phyloP scores from a whole-genome alignment of 75 land plant species.

The Azolla pinnata region DNA sequence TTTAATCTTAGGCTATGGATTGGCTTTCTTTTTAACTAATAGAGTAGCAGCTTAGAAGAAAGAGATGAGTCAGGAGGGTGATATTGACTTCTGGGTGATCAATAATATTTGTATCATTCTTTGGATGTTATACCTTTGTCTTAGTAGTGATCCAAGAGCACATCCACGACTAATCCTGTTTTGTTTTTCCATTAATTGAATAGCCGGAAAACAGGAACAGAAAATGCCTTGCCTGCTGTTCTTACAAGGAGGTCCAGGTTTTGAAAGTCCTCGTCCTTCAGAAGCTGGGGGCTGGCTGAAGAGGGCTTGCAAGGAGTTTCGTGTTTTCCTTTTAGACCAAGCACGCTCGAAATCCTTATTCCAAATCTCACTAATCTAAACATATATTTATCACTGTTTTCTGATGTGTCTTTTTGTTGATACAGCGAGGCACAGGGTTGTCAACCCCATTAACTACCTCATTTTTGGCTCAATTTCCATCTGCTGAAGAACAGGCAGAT shows the following conservation, averaged over 20 bases:
- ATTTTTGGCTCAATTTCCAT: constrained; percentile 57
- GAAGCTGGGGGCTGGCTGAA: constrained; percentile 85
- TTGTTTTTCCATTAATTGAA: background rate
- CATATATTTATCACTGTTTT: constrained; percentile 4
- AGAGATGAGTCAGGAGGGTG: background rate
- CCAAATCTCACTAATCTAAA: background rate
- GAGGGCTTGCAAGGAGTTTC: constrained; percentile 78
- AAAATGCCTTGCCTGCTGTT: constrained; percentile 60
- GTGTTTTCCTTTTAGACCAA: constrained; percentile 83
- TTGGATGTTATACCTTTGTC: background rate
- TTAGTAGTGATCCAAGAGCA: background rate
- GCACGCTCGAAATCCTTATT: constrained; percentile 19
- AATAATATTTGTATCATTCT: background rate
- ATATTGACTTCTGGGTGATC: background rate
- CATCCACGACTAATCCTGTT: background rate
- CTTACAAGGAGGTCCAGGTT: constrained; percentile 97
- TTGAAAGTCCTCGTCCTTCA: constrained; percentile 63
- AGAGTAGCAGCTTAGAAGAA: background rate
- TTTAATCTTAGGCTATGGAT: no score
- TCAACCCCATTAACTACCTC: constrained; percentile 83
- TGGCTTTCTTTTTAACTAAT: no score
- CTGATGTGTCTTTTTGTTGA: constrained; percentile 4
- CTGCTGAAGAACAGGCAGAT: constrained; percentile 49
- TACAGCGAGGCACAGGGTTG: constrained; percentile 92
- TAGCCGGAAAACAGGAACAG: constrained; percentile 31